These are phyloP conservation scores for Glonium stellatum DNA, from an alignment of 495 filamentous ascomycete species.

Conservation along the genomic window DNA sequence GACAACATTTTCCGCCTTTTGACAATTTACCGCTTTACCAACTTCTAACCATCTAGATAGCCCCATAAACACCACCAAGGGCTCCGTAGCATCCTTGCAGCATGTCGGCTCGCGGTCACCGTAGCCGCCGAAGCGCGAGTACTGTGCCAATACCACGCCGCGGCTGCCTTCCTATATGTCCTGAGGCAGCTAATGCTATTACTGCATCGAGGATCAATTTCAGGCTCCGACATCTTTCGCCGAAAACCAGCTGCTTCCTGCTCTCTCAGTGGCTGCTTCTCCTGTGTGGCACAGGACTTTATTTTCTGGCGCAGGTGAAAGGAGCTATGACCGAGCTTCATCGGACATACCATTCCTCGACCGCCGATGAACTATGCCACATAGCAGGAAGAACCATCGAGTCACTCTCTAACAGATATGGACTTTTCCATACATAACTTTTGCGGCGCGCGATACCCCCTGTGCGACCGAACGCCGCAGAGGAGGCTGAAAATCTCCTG, in stretches of 20 bases:
- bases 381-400: background rate
- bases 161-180: background rate
- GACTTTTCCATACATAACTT: background rate
- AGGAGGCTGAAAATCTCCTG: background rate
- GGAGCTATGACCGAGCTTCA: background rate
- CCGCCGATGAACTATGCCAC: slow-evolving; percentile 1
- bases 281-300: too few relatives aligned
- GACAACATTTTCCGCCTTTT: background rate
- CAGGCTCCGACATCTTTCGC: background rate
- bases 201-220: background rate
- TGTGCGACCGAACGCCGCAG: background rate
- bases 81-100: background rate
- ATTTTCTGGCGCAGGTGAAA: too few relatives aligned
- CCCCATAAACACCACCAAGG: background rate
- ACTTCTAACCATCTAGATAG: background rate
- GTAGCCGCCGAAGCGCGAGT: background rate
- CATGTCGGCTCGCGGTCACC: background rate
- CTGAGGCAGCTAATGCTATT: background rate
- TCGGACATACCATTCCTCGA: background rate
- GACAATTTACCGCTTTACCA: background rate
- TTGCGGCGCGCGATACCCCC: background rate
- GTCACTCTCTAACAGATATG: background rate
- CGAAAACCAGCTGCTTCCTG: background rate
- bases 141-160: background rate
- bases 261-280: too few relatives aligned